phyloP scores from a whole-genome alignment of 2,329 filamentous ascomycete genomes.

The Huntiella savannae region DNA sequence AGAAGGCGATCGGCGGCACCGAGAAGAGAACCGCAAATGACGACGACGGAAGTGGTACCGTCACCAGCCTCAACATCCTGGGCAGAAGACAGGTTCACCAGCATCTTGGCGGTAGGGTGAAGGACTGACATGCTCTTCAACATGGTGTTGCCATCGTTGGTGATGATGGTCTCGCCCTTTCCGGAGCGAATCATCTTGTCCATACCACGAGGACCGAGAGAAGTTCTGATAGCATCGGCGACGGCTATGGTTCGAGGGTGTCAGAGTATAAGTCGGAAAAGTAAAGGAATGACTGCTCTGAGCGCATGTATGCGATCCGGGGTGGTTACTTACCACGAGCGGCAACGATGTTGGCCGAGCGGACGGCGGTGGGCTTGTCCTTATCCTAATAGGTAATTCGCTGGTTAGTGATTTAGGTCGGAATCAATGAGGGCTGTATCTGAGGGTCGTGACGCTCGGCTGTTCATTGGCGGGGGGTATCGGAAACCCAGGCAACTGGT shows the following conservation, averaged over 20 bases:
- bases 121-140: constrained; percentile 97
- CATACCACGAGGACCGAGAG: constrained; percentile 90
- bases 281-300: background rate
- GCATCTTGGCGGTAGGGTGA: constrained; percentile 98
- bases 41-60: constrained; percentile 93
- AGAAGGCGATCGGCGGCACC: constrained; percentile 85
- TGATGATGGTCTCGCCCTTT: constrained; percentile 95
- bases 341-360: constrained; percentile 90
- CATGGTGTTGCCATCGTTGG: constrained; percentile 99
- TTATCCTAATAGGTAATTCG: constrained; percentile 40
- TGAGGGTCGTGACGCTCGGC: too few relatives aligned
- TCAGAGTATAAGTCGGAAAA: background rate
- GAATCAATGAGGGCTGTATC: too few relatives aligned
- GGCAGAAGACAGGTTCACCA: constrained; percentile 89
- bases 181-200: constrained; percentile 98
- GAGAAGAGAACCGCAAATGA: constrained; percentile 87
- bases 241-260: constrained; percentile 43
- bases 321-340: constrained; percentile 52
- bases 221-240: constrained; percentile 92
- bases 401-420: background rate
- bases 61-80: constrained; percentile 98
- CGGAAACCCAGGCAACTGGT: background rate
- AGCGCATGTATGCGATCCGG: too few relatives aligned
- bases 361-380: constrained; percentile 96
- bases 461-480: background rate